phyloP scores from a whole-genome alignment of 768 basidiomycete species.

The Crepidotus variabilis region DNA sequence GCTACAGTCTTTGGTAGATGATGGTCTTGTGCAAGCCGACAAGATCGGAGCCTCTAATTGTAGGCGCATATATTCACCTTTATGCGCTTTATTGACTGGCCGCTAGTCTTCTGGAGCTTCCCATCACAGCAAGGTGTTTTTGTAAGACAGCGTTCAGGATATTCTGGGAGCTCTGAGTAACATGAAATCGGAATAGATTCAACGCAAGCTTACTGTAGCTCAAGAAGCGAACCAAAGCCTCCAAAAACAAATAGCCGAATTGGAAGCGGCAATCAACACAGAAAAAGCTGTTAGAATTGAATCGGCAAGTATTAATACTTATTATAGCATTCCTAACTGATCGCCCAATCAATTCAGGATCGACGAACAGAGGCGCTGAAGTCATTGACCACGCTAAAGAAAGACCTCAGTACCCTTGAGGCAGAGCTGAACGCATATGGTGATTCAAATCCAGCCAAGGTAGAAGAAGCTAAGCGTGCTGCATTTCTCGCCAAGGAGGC shows the following conservation, averaged over 20 bases:
- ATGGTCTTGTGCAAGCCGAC: conserved; percentile 80
- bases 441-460: conserved; percentile 77
- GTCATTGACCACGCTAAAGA: conserved; percentile 43
- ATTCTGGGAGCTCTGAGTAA: neutral
- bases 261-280: conserved; percentile 39
- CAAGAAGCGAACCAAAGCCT: conserved; percentile 41
- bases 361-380: conserved; percentile 51
- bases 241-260: conserved; percentile 46
- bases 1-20: conserved; percentile 81
- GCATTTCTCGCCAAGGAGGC: conserved; percentile 79
- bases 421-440: conserved; percentile 75
- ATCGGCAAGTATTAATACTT: conserved; percentile 38
- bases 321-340: conserved; percentile 3
- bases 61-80: conserved; percentile 26
- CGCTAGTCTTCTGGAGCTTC: conserved; percentile 91
- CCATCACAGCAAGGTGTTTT: conserved; percentile 82
- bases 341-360: conserved; percentile 35
- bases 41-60: conserved; percentile 96
- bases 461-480: conserved; percentile 74
- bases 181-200: conserved; percentile 37
- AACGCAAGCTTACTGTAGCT: conserved; percentile 46
- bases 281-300: conserved; percentile 56
- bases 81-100: conserved; percentile 15
- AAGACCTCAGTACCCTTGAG: conserved; percentile 48
- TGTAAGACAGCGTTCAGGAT: conserved; percentile 33